Evolutionary conservation across 192 early-diverging fungal genomes (phyloP), one percentile per base, ranked within the genome.

Genomic region (Umbelopsis isabellina): DNA sequence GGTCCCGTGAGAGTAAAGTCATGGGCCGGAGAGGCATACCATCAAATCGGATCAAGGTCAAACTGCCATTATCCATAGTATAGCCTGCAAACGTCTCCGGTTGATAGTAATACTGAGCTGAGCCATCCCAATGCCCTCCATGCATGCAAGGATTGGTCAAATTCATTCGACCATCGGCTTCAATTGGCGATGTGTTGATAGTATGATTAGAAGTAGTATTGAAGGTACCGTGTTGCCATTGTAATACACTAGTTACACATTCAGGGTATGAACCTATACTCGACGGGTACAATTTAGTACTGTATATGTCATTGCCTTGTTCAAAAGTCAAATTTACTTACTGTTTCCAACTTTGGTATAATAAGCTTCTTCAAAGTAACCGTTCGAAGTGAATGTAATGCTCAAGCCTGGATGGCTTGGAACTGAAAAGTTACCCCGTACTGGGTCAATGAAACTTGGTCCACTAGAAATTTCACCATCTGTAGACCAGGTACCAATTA

Each of bases 331-430:
- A 71, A 5, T 1, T 15, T 10, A 44, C 69, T 50, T 37, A 71
- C 69, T 52, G 23, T 71, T 71, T 35, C 50, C 37, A 20, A 37
- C n/a, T 5, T 44, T 51, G 7, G 52, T 71, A 35, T 71, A 71
- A 44, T 45, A 55, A 4, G 69, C 69, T 53, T 71, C 69, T 37
- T 71, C 69, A 61, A 71, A 71, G n/a, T 58, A 55, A 7, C 69
- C 69, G 41, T 71, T 30, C 5, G 51, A 35, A 2, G 50, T 22
- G 22, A 71, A 71, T 1, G 69, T 44, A 23, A 45, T 58, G 22
- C 69, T 71, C 2, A 33, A 11, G 11, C 69, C 69, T 20, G 69
- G 49, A 53, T 15, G 21, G 22, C 9, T 46, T 15, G 69, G 69
- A 12, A 58, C 45, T 22, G 33, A 37, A 20, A 71, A 71, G 8